These are phyloP conservation scores for Epichloe gansuensis DNA, from an alignment of 2,329 filamentous ascomycete genomes.

Conservation along the genomic window DNA sequence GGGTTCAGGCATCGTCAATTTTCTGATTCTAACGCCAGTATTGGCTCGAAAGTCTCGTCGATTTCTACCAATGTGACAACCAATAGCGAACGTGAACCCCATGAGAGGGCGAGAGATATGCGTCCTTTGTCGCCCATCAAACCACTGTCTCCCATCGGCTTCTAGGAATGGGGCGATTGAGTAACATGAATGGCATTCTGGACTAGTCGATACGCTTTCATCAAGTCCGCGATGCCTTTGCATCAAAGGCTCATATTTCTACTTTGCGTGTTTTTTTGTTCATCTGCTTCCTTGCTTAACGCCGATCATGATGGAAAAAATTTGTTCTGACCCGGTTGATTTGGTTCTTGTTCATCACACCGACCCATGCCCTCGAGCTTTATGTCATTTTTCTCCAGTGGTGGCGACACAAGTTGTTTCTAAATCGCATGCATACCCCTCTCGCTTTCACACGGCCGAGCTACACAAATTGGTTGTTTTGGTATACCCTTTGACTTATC, in stretches of 20 bases:
- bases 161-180: slow-evolving; percentile 22
- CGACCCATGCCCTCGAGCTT: background rate
- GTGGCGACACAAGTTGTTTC: background rate
- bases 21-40: slow-evolving; percentile 31
- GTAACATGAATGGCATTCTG: background rate
- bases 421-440: background rate
- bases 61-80: slow-evolving; percentile 35
- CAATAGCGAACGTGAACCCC: slow-evolving; percentile 24
- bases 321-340: background rate
- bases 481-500: slow-evolving; percentile 15
- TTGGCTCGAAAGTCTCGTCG: slow-evolving; percentile 30
- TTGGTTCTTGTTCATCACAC: background rate
- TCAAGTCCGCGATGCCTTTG: slow-evolving; percentile 3
- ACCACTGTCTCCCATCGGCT: slow-evolving; percentile 50
- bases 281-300: background rate
- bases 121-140: slow-evolving; percentile 53
- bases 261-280: background rate
- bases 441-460: background rate
- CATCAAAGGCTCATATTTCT: background rate
- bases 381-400: background rate
- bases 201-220: slow-evolving; percentile 3
- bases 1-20: slow-evolving; percentile 33
- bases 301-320: slow-evolving; percentile 1
- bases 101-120: slow-evolving; percentile 27
- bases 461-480: slow-evolving; percentile 9